Evolutionary conservation across 2,329 filamentous ascomycete species (phyloP), one percentile per base, ranked within the genome.

Genomic region (Trichoderma afroharzianum): DNA sequence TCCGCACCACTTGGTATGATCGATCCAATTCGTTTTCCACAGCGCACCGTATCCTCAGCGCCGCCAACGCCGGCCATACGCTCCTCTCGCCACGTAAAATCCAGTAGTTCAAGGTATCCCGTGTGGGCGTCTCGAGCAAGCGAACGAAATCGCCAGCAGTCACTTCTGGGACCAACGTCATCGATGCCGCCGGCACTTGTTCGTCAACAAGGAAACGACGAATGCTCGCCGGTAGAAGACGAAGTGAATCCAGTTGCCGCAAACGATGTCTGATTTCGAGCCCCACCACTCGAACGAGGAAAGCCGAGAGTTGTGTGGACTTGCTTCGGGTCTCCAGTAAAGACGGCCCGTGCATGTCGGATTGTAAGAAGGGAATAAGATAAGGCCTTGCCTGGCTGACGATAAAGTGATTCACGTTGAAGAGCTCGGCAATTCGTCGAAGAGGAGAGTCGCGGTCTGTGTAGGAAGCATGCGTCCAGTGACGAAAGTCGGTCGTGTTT

Each of bases 371-470:
- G 0, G 95, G 95, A 32, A 95, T 91, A 18, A 97, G 85, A 80
- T 97, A 97, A 0, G 95, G 95, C 3, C 95, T 88, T 1, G 95
- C 94, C 83, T 98, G 95, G 74, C 93, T 96, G 75, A 98, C 90
- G 74, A 98, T 94, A 82, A 97, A 98, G 83, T 98, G 95, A 79
- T 97, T 97, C 68, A 97, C 93, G 79, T 97, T 97, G 86, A 96
- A 96, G 12, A 95, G 88, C 81, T 95, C 92, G 7, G 92, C 89
- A 33, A 96, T 90, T 50, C 93, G 88, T 68, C 89, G 86, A 1
- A 96, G 86, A 2, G 87, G 88, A 1, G 86, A 87, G 77, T 88
- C 90, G 55, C 89, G 89, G 73, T 93, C 90, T 55, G 86, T 86
- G 79, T 92, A 90, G 7, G 87, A 88, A 24, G 88, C 86, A 72